Evolutionary conservation across 352 stramenopile genomes (phyloP).

Genomic region (Globisporangium emineosum): DNA sequence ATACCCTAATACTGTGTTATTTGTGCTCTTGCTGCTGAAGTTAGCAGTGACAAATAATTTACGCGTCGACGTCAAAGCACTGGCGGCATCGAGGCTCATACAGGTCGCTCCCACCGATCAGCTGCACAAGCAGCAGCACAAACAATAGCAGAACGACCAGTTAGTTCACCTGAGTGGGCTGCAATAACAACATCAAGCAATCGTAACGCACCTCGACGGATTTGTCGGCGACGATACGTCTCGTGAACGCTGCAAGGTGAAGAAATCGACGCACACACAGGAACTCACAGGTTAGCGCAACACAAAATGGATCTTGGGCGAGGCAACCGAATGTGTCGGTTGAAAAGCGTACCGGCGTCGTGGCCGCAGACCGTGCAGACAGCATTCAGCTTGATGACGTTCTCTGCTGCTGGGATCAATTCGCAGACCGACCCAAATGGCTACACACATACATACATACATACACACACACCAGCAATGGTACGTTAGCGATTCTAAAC

Average conservation of each 20-base stretch:
- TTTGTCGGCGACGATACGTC: conserved; percentile 63
- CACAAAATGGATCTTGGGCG: not conserved
- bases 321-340: not conserved
- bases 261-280: conserved; percentile 9
- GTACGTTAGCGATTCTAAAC: not conserved
- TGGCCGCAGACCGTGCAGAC: conserved; percentile 78
- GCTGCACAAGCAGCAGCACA: conserved; percentile 23
- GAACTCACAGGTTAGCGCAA: not conserved
- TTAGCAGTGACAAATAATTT: not conserved
- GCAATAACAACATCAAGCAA: not conserved
- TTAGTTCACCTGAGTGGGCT: not conserved
- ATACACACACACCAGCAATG: conserved; percentile 4
- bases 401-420: conserved; percentile 69
- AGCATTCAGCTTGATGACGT: conserved; percentile 82
- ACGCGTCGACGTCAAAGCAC: conserved; percentile 46
- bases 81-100: conserved; percentile 79
- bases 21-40: not conserved
- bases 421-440: conserved; percentile 72
- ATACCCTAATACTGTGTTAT: no score
- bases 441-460: no score
- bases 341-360: conserved; percentile 44
- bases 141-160: not conserved
- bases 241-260: conserved; percentile 52
- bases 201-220: conserved; percentile 52
- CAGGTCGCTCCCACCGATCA: conserved; percentile 75